Conservation (phyloP, 192 early-diverging fungal species). For the Coemansia sp. region DNA sequence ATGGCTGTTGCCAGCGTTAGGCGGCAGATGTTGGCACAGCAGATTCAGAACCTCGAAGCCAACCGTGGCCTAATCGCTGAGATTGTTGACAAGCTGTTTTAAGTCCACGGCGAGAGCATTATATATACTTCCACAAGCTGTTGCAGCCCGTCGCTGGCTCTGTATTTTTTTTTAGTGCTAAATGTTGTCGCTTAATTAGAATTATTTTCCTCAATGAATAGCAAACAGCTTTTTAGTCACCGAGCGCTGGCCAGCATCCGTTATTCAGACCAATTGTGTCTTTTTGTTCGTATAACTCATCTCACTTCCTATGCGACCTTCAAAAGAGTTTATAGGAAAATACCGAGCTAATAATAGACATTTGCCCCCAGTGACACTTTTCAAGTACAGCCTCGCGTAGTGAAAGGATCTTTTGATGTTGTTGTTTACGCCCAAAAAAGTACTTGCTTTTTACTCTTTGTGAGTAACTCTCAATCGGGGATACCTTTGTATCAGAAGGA, state of each 20-base stretch:
- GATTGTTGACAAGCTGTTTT: constrained; percentile 28
- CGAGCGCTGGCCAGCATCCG: no score
- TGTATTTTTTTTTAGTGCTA: no score
- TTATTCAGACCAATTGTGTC: no score
- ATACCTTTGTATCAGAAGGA: background rate
- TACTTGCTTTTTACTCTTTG: background rate
- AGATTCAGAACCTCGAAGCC: constrained; percentile 27
- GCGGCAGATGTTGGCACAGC: constrained; percentile 27
- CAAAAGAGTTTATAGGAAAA: background rate
- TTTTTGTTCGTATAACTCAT: no score
- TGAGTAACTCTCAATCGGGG: background rate
- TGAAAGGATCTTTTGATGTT: background rate
- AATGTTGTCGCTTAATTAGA: no score
- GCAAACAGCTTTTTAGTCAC: no score
- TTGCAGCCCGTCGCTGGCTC: no score
- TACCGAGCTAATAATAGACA: background rate
- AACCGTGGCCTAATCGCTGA: constrained; percentile 28
- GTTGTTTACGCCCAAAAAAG: background rate
- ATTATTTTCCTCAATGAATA: no score
- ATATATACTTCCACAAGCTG: no score
- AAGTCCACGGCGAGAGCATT: background rate
- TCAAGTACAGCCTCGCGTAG: background rate
- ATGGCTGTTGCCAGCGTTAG: constrained; percentile 22
- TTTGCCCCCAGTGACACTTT: background rate
- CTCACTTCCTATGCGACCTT: background rate